Evolutionary conservation across 495 filamentous ascomycete genomes (phyloP).

Genomic region (Aspergillus haitiensis): DNA sequence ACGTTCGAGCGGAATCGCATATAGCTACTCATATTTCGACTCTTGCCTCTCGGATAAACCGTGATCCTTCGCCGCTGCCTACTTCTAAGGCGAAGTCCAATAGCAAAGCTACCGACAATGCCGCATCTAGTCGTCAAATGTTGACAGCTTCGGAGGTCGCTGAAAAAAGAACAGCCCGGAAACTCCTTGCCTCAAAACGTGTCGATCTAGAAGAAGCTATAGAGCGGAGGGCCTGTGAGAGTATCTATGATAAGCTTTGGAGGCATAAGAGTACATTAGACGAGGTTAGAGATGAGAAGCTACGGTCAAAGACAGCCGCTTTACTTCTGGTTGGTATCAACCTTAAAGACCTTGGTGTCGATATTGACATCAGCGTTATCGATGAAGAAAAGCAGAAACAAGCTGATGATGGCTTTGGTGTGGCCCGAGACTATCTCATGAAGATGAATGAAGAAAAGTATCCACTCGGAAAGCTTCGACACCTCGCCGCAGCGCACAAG

Average conservation of each 20-base stretch:
- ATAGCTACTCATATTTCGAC: constrained; percentile 86
- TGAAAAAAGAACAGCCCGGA: constrained; percentile 73
- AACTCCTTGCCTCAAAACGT: constrained; percentile 72
- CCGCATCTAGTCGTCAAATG: constrained; percentile 74
- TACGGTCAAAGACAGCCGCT: constrained; percentile 92
- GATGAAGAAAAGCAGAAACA: constrained; percentile 64
- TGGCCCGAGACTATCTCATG: constrained; percentile 69
- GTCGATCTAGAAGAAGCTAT: constrained; percentile 85
- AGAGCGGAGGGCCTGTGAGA: constrained; percentile 82
- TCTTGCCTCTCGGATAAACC: constrained; percentile 70
- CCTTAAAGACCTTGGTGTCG: constrained; percentile 80
- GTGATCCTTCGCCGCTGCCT: constrained; percentile 57
- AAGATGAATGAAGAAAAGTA: constrained; percentile 85
- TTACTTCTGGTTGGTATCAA: constrained; percentile 88
- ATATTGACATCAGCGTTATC: constrained; percentile 55
- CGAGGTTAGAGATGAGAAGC: constrained; percentile 90
- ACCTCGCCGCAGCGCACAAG: constrained; percentile 86
- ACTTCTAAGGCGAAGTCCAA: constrained; percentile 30
- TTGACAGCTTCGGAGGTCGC: constrained; percentile 83
- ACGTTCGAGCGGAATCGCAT: constrained; percentile 75
- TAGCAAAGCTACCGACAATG: constrained; percentile 27
- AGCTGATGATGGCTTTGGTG: constrained; percentile 68
- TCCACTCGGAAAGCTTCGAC: constrained; percentile 87
- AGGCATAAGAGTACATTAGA: constrained; percentile 89
- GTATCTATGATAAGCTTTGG: constrained; percentile 84